Conservation (phyloP, 257 asterid genomes). For the Lycium barbarum region DNA sequence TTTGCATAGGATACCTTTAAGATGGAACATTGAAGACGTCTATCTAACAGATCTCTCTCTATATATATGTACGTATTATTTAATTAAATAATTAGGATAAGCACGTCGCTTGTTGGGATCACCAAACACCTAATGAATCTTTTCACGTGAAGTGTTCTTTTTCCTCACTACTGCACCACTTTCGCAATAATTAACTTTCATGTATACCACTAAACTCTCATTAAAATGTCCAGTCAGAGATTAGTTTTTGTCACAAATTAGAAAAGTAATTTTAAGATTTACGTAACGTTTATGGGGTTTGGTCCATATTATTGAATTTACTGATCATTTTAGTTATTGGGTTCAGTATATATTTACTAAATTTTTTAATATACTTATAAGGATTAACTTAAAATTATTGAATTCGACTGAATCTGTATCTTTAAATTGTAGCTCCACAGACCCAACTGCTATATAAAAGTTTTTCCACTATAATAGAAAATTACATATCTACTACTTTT, state of each 20-base stretch:
- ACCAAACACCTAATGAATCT: slow-evolving; percentile 42
- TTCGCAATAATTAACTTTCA: not conserved
- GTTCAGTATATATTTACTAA: not conserved
- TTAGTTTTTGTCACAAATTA: not conserved
- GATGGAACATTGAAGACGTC: not conserved
- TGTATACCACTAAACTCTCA: not conserved
- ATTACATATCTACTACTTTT: not conserved
- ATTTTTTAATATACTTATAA: too few relatives aligned
- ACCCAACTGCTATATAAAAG: not conserved
- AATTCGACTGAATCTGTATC: not conserved
- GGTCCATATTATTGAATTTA: not conserved
- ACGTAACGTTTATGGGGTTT: not conserved
- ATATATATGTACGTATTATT: not conserved
- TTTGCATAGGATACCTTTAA: slow-evolving; percentile 21
- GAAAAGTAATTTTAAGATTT: not conserved
- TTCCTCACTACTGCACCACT: slow-evolving; percentile 14
- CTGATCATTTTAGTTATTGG: not conserved
- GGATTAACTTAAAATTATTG: not conserved
- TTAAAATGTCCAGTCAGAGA: not conserved
- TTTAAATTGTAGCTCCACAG: not conserved
- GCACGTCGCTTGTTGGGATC: slow-evolving; percentile 28
- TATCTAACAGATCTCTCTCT: slow-evolving; percentile 3
- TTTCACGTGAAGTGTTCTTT: slow-evolving; percentile 53
- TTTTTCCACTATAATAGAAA: not conserved
- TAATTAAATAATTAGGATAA: slow-evolving; percentile 19